Evolutionary conservation across 164 flowering plant genomes (phyloP), one percentile per base, ranked within the genome.

Genomic region (Piper betle): DNA sequence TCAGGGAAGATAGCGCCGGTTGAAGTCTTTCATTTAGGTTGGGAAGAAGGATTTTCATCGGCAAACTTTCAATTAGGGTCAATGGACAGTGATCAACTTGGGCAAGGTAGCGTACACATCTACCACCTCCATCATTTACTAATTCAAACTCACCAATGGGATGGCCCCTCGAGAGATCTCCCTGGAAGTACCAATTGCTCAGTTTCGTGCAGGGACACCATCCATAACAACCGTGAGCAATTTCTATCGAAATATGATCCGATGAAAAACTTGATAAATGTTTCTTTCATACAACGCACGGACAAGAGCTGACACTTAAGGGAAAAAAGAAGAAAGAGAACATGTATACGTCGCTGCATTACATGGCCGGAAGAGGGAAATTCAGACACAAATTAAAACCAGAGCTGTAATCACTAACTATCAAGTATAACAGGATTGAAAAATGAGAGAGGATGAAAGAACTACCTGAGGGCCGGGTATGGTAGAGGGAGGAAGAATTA

Each of bases 1-100:
- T 88, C 96, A 77, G 80, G 69, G 73, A 84, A 83, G 96, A 86
- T 86, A 88, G 81, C 81, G 64, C 84, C 93, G 6, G 59, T 48
- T 70, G 69, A 74, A 59, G 42, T 68, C 53, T 66, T 55, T 4
- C 58, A 13, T 55, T 75, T 59, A 55, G 53, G 25, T 20, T 60
- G 33, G 18, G 41, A 19, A 7, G 8, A 5, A 19, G 39, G 50
- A 16, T 10, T 63, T 25, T 55, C 12, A 43, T 57, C 12, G 15
- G 0, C 40, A 39, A 63, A 8, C 60, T 54, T 40, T 33, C 43
- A 19, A 18, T 37, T 41, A 39, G 6, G 11, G 43, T 2, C 16
- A 33, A 52, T 53, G 37, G 15, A 46, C 2, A 46, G 11, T 46
- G 50, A 46, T 5, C 11, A 42, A 42, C 46, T 25, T 25, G 33